Conservation (phyloP, 2,329 filamentous ascomycete species). For the Penicillium sp. region DNA sequence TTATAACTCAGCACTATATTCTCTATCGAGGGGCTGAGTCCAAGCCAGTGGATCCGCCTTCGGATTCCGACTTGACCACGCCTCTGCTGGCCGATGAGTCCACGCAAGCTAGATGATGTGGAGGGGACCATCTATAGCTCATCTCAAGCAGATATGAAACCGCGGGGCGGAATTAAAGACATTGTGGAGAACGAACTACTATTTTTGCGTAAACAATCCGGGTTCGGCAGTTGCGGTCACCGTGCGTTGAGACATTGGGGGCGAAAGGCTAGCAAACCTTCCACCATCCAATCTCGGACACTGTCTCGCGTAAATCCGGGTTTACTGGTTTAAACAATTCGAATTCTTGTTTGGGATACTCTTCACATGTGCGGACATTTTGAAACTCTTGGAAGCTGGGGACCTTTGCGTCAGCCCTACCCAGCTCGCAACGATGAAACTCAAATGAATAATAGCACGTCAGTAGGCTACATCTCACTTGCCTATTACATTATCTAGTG, state of each 20-base stretch:
- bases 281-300: neutral
- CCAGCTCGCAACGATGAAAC: neutral
- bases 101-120: neutral
- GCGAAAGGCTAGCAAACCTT: slow-evolving; percentile 4
- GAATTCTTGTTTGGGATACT: neutral
- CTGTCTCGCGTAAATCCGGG: neutral
- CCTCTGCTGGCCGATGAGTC: slow-evolving; percentile 27
- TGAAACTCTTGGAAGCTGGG: neutral
- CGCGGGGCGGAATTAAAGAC: slow-evolving; percentile 16
- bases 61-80: slow-evolving; percentile 22
- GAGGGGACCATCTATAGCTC: neutral
- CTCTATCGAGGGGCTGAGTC: slow-evolving; percentile 58
- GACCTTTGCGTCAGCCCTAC: neutral
- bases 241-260: slow-evolving; percentile 15
- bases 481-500: neutral
- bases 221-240: neutral
- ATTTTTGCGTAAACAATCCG: neutral
- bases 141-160: neutral
- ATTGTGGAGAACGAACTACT: slow-evolving; percentile 13
- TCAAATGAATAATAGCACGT: neutral
- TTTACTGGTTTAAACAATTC: neutral
- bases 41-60: slow-evolving; percentile 10
- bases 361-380: neutral
- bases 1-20: slow-evolving; percentile 85
- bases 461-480: neutral